Base-by-base conservation (phyloP, 768 basidiomycete genomes). In the Tricholoma hemisulphureum region DNA sequence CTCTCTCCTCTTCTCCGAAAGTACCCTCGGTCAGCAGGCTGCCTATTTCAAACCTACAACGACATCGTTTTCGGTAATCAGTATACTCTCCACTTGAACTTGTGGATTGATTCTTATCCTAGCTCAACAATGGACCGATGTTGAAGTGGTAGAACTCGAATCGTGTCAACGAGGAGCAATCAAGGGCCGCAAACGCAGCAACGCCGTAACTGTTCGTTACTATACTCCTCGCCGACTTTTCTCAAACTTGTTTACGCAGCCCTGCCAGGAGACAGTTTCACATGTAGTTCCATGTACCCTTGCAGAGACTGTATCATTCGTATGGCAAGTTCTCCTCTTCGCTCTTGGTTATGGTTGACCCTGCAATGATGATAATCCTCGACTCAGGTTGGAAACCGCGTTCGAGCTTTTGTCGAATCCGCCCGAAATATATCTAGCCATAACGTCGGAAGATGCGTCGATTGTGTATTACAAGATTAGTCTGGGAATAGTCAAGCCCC, bases 391-490 rank as follows among this genome's bases (percentile, higher is more conserved):
- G 6, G 75, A 75, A 54, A 71, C 77, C 21, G 83, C 86, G 2
- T 91, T 91, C 68, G 63, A 69, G 6, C 75, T 73, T 11, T 72
- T 91, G 11, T 71, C 70, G 6, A 71, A 73, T 45, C 78, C 79
- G 11, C 68, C 76, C 35, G 76, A 82, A 53, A 70, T 92, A 48
- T 87, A 83, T 64, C 69, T 93, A 28, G 91, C 86, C 13, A 87
- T 92, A 56, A 85, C 84, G 41, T 81, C 86, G 0, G 84, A 88
- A 51, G 91, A 93, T 64, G 85, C 91, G 9, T 91, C 91, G 9
- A 86, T 88, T 48, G 91, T 93, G 52, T 93, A 93, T 70, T 93
- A 93, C 72, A 90, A 89, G 65, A 77, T 93, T 58, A 87, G 86
- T 66, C 78, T 80, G 51, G 91, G 89, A 55, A 88, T 93, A 29